Conservation (phyloP, 2,329 filamentous ascomycete species). For the Bipolaris bicolor region DNA sequence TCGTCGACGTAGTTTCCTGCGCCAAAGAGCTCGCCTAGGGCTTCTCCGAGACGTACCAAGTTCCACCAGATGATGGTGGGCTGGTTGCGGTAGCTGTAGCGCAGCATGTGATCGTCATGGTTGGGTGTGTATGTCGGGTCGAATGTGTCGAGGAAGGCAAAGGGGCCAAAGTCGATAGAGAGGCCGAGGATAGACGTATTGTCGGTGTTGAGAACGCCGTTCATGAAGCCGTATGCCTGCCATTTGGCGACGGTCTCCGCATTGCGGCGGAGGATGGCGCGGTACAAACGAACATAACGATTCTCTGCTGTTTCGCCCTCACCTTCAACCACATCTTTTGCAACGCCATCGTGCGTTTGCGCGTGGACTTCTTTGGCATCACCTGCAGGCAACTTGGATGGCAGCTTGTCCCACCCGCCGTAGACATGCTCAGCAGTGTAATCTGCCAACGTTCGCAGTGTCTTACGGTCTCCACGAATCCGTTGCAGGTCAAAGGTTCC, state of each 20-base stretch:
- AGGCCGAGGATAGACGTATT: slow-evolving; percentile 92
- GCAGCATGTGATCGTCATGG: slow-evolving; percentile 85
- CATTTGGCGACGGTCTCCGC: slow-evolving; percentile 87
- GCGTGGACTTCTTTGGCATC: slow-evolving; percentile 58
- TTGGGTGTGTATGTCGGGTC: slow-evolving; percentile 95
- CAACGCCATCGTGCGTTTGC: slow-evolving; percentile 55
- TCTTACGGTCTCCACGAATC: slow-evolving; percentile 75
- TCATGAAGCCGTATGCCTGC: slow-evolving; percentile 99
- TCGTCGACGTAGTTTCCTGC: slow-evolving; percentile 75
- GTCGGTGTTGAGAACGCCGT: slow-evolving; percentile 96
- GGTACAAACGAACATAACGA: slow-evolving; percentile 83
- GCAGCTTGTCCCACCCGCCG: slow-evolving; percentile 83
- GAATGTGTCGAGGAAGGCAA: slow-evolving; percentile 97
- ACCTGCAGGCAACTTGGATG: slow-evolving; percentile 59
- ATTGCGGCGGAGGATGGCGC: slow-evolving; percentile 84
- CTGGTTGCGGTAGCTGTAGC: slow-evolving; percentile 93
- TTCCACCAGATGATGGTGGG: slow-evolving; percentile 99
- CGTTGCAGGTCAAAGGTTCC: slow-evolving; percentile 96
- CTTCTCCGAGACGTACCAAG: slow-evolving; percentile 86
- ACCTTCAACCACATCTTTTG: slow-evolving; percentile 68
- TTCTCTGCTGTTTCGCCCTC: slow-evolving; percentile 75
- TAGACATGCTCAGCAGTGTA: slow-evolving; percentile 90
- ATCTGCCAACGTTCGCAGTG: slow-evolving; percentile 76
- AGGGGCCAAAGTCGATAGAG: slow-evolving; percentile 93
- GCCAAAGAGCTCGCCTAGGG: slow-evolving; percentile 85